Evolutionary conservation across 2,329 filamentous ascomycete species (phyloP).

Genomic region (Grosmannia penicillata): DNA sequence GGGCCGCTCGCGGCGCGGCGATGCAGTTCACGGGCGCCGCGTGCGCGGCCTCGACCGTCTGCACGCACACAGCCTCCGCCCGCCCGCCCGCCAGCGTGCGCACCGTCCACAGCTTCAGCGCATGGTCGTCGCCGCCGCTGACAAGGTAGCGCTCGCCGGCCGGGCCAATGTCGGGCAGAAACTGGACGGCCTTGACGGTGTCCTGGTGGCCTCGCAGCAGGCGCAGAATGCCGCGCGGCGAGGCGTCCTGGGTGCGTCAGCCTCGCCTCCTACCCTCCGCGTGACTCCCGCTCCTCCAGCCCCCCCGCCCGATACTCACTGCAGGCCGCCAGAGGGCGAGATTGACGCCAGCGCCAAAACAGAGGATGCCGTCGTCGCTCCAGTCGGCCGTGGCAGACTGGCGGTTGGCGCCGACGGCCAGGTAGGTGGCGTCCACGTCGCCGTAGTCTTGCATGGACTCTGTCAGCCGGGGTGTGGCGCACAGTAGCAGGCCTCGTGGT

Average conservation of each 20-base stretch:
- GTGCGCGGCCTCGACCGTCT: conserved; percentile 52
- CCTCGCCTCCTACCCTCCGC: background rate
- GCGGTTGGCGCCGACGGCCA: conserved; percentile 77
- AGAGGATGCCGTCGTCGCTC: conserved; percentile 58
- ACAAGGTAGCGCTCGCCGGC: conserved; percentile 36
- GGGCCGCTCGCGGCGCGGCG: conserved; percentile 17
- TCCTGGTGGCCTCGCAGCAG: conserved; percentile 66
- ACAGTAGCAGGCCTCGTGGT: background rate
- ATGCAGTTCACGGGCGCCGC: conserved; percentile 62
- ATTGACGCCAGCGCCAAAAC: conserved; percentile 80
- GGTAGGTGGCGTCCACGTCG: conserved; percentile 27
- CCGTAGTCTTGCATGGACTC: background rate
- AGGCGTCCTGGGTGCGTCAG: background rate
- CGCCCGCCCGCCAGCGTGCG: conserved; percentile 12
- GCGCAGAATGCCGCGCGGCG: conserved; percentile 40
- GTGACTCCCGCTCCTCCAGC: background rate
- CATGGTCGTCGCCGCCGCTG: conserved; percentile 70
- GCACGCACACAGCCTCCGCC: conserved; percentile 29
- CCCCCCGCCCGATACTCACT: conserved; percentile 24
- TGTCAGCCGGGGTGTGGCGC: too few relatives aligned
- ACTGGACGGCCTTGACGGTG: conserved; percentile 70
- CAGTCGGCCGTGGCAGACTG: conserved; percentile 86
- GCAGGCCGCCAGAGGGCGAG: conserved; percentile 76
- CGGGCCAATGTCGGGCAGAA: conserved; percentile 35
- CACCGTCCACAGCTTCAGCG: conserved; percentile 56